Conservation (phyloP, 2,329 filamentous ascomycete species). For the Stagonosporopsis chrysanthemi region DNA sequence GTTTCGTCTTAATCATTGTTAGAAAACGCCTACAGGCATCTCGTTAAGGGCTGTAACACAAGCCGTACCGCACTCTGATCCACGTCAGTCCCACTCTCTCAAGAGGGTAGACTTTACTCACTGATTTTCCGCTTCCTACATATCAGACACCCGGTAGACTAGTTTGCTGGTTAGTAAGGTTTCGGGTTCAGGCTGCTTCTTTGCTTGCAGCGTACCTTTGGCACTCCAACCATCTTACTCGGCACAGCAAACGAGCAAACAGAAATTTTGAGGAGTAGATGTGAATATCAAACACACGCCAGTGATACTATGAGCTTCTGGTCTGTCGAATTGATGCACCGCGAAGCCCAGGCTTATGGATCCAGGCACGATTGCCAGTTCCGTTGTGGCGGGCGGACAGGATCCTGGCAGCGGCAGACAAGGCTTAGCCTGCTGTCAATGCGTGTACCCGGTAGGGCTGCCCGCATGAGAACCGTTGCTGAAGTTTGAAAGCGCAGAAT, state of each 20-base stretch:
- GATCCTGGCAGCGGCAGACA: neutral
- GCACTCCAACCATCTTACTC: slow-evolving; percentile 43
- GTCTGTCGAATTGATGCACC: neutral
- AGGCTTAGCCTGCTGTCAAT: slow-evolving; percentile 3
- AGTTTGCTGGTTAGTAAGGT: neutral
- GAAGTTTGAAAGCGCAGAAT: slow-evolving; percentile 9
- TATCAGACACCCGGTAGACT: slow-evolving; percentile 40
- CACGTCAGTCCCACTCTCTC: slow-evolving; percentile 16
- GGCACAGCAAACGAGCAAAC: neutral
- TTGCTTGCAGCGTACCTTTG: slow-evolving; percentile 30
- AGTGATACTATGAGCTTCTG: slow-evolving; percentile 4
- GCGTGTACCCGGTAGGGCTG: slow-evolving; percentile 1
- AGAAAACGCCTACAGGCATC: slow-evolving; percentile 12
- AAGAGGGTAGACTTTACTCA: slow-evolving; percentile 23
- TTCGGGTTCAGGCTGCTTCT: neutral
- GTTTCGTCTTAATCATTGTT: slow-evolving; percentile 40
- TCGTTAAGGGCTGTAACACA: slow-evolving; percentile 1
- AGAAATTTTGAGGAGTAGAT: neutral
- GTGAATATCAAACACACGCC: neutral
- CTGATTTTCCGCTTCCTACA: slow-evolving; percentile 46
- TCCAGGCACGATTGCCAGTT: slow-evolving; percentile 7
- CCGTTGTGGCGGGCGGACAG: slow-evolving; percentile 6
- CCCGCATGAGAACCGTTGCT: neutral
- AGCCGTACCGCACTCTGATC: slow-evolving; percentile 30
- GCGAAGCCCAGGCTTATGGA: slow-evolving; percentile 1